Base-by-base conservation (phyloP, 2,329 filamentous ascomycete genomes). In the Aspergillus candidus region DNA sequence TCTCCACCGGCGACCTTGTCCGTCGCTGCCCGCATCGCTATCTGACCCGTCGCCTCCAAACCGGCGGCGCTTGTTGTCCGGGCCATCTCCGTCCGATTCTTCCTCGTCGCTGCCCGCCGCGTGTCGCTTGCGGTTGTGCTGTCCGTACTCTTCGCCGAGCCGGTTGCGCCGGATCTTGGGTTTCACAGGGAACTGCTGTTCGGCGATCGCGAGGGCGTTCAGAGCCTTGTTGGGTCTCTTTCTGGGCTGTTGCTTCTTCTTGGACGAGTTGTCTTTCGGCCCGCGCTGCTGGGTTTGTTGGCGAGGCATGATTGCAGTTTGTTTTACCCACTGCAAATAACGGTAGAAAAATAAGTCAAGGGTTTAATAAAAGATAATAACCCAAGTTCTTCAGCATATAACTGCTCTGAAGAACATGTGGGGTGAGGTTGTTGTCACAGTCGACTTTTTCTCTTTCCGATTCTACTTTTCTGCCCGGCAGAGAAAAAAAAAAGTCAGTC, bases 1-100 rank as follows among this genome's bases (percentile, higher is more conserved):
- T 39, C 77, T 83, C 88, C 88, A 95, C 59, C 86, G 82, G 57
- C 94, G 86, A 15, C 88, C 89, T 48, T 90, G 86, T 48, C 84
- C 88, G 60, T 95, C 90, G 54, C 84, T 90, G 8, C 86, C 87
- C 51, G 83, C 81, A 46, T 90, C 73, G 51, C 77, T 64, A 32
- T 72, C 71, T 35, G 76, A 75, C 11, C 62, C 65, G 37, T 64
- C 66, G 22, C 65, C 67, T 17, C 59, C 58, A 13, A 60, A 68
- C 42, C 59, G 58, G 43, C 65, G 64, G 35, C 68, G 69, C 77
- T 56, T 80, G 73, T 51, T 61, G 42, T 61, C 59, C 11, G 60
- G 63, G n/a, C 46, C 22, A 27, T 27, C 22, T 2, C 22, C 57
- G 34, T 62, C 56, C 18, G 58, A 58, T 10, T 72, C 70, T 2